Conservation (phyloP, 352 stramenopile species). For the Phytophthora idaei region DNA sequence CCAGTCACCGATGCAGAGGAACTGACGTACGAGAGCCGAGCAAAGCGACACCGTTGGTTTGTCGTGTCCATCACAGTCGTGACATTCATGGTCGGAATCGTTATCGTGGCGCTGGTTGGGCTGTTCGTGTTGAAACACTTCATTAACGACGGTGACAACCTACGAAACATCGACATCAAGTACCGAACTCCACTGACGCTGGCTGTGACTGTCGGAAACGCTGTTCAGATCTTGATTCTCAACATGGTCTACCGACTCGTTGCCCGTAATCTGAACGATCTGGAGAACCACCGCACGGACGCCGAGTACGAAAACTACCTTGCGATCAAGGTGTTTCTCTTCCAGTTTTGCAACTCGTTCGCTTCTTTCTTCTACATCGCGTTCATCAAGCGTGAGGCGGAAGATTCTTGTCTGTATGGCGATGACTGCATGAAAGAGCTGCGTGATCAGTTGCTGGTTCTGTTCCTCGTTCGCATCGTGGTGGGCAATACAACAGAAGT, state of each 20-base stretch:
- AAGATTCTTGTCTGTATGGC: slow-evolving; percentile 74
- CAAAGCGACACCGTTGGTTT: slow-evolving; percentile 61
- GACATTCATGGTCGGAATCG: slow-evolving; percentile 76
- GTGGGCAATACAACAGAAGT: slow-evolving; percentile 89
- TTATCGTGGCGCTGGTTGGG: slow-evolving; percentile 67
- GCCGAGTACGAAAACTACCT: slow-evolving; percentile 90
- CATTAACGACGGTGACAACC: slow-evolving; percentile 59
- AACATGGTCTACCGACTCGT: slow-evolving; percentile 92
- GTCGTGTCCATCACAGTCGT: slow-evolving; percentile 65
- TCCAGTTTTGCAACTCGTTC: slow-evolving; percentile 97
- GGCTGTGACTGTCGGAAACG: slow-evolving; percentile 58
- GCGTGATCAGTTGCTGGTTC: slow-evolving; percentile 85
- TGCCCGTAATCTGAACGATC: slow-evolving; percentile 92
- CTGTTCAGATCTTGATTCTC: slow-evolving; percentile 92
- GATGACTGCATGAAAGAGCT: slow-evolving; percentile 86
- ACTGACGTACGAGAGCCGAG: slow-evolving; percentile 71
- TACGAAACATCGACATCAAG: slow-evolving; percentile 33
- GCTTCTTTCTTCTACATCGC: slow-evolving; percentile 95
- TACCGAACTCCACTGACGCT: slow-evolving; percentile 47
- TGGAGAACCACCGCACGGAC: slow-evolving; percentile 92
- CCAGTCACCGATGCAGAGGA: slow-evolving; percentile 65
- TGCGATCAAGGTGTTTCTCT: slow-evolving; percentile 98
- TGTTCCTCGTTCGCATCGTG: slow-evolving; percentile 91
- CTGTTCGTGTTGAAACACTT: slow-evolving; percentile 79
- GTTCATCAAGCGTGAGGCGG: slow-evolving; percentile 55